These are phyloP conservation scores for Apostasia ramifera DNA, from an alignment of 106 monocot species.

Conservation along the genomic window DNA sequence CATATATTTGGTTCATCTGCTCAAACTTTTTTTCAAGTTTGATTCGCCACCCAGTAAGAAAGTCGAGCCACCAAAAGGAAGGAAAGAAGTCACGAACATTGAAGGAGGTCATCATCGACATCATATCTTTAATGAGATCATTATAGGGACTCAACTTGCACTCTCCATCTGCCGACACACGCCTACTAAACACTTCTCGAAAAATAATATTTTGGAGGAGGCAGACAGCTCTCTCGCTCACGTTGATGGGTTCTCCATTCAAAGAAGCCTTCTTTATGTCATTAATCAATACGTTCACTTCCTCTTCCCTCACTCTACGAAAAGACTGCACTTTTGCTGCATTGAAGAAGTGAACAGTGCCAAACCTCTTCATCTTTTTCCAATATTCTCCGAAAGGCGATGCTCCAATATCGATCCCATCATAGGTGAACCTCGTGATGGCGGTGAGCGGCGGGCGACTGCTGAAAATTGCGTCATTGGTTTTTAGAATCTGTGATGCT, in stretches of 20 bases:
- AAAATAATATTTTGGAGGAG: constrained; percentile 1
- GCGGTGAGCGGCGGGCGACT: not conserved
- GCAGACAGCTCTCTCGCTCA: not conserved
- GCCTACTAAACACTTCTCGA: not conserved
- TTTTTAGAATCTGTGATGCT: constrained; percentile 7
- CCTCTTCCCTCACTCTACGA: not conserved
- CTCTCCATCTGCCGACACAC: not conserved
- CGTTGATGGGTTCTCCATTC: not conserved
- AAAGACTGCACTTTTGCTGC: not conserved
- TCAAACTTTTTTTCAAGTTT: not conserved
- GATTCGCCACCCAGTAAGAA: not conserved
- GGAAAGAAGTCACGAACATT: not conserved
- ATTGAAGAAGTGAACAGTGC: constrained; percentile 3
- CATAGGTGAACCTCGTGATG: constrained; percentile 1
- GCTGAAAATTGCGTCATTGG: constrained; percentile 15
- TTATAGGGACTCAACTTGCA: not conserved
- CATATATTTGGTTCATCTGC: not conserved
- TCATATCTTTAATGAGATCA: not conserved
- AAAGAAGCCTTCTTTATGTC: not conserved
- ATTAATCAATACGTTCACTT: not conserved
- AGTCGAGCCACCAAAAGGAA: not conserved
- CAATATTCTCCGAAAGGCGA: constrained; percentile 12
- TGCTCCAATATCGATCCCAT: not conserved
- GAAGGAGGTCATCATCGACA: not conserved
- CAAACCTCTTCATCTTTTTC: constrained; percentile 3